These are phyloP conservation scores for Phycomyces blakesleeanus DNA, from an alignment of 192 early-diverging fungal genomes.

Conservation along the genomic window DNA sequence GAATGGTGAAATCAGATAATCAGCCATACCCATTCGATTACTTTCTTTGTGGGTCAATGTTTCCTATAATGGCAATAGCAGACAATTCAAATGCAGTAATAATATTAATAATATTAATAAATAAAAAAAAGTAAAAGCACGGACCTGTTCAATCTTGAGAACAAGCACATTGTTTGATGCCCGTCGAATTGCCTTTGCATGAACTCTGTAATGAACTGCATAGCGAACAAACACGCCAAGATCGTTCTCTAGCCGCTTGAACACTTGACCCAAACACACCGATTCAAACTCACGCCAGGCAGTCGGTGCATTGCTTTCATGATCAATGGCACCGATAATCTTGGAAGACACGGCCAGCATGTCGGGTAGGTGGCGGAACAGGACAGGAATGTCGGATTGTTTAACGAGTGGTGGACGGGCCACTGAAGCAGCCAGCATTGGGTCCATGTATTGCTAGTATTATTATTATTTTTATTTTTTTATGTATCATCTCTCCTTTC, in stretches of 20 bases:
- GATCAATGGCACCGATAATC: conserved; percentile 17
- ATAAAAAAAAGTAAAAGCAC: no score
- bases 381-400: conserved; percentile 26
- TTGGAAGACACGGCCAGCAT: conserved; percentile 28
- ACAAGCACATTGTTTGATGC: conserved; percentile 25
- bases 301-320: not conserved
- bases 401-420: conserved; percentile 29
- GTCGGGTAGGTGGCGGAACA: conserved; percentile 36
- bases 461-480: no score
- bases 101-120: no score
- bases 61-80: not conserved
- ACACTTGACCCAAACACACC: conserved; percentile 23
- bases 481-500: no score
- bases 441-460: conserved; percentile 36
- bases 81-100: no score
- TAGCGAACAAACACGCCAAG: conserved; percentile 33
- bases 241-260: conserved; percentile 20
- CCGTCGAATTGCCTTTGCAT: conserved; percentile 21
- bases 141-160: conserved; percentile 15
- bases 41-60: conserved; percentile 26
- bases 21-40: conserved; percentile 58
- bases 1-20: conserved; percentile 73
- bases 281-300: conserved; percentile 3
- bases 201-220: conserved; percentile 30
- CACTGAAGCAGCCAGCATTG: conserved; percentile 24